These are phyloP conservation scores for Setaria italica DNA, from an alignment of 202 grass and related monocot genomes.

Conservation along the genomic window DNA sequence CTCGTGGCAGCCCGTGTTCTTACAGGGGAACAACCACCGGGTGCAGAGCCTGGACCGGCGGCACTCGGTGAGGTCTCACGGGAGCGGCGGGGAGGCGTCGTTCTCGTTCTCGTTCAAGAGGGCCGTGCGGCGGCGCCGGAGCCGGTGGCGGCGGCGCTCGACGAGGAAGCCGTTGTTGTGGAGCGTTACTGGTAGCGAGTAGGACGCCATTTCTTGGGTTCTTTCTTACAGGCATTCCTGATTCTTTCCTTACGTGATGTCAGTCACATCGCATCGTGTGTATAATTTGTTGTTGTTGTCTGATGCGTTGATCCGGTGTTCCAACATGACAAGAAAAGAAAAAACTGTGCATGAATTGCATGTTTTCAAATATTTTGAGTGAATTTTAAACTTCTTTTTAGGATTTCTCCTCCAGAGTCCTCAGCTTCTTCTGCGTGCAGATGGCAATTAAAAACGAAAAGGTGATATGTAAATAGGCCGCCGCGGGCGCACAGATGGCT, in stretches of 20 bases:
- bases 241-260: conserved; percentile 40
- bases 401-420: neutral
- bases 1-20: conserved; percentile 70
- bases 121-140: conserved; percentile 28
- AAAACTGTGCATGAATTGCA: conserved; percentile 43
- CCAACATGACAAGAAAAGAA: conserved; percentile 19
- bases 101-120: conserved; percentile 68
- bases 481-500: neutral
- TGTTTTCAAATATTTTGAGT: neutral
- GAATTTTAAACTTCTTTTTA: neutral
- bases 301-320: conserved; percentile 38
- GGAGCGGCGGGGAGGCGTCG: conserved; percentile 52
- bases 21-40: conserved; percentile 40
- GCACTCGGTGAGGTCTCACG: conserved; percentile 52
- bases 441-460: neutral
- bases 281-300: conserved; percentile 44
- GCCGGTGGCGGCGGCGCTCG: neutral
- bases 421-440: too few species aligned
- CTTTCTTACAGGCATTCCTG: conserved; percentile 5
- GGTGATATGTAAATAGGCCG: too few species aligned
- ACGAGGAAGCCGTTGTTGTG: conserved; percentile 31
- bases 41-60: conserved; percentile 54
- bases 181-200: conserved; percentile 6
- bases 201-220: conserved; percentile 4
- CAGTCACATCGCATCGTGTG: neutral